phyloP scores from a whole-genome alignment of 805 yeast species.

The Ogataea sp. region DNA sequence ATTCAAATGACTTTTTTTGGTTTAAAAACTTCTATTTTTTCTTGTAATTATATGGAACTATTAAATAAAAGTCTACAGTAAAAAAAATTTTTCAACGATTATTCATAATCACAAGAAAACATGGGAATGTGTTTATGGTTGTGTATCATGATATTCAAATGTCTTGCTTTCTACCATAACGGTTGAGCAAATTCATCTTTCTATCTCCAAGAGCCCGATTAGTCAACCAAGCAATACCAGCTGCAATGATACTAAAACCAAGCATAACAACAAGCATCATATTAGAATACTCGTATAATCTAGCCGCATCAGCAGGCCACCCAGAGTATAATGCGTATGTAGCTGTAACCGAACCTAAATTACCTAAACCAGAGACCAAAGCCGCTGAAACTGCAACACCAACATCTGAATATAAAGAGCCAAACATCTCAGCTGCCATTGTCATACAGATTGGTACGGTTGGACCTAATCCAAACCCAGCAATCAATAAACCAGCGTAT shows the following conservation, averaged over 20 bases:
- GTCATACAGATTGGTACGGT: constrained; percentile 88
- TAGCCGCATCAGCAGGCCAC: constrained; percentile 69
- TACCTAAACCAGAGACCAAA: constrained; percentile 78
- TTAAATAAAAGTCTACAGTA: background rate
- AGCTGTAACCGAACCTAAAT: constrained; percentile 77
- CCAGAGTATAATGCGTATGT: constrained; percentile 83
- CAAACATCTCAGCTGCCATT: constrained; percentile 70
- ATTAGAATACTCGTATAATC: constrained; percentile 61
- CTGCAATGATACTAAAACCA: constrained; percentile 61
- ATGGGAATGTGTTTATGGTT: too few species aligned
- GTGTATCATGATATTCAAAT: too few species aligned
- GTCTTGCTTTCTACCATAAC: background rate
- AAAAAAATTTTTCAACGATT: too few species aligned
- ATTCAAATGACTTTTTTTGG: background rate
- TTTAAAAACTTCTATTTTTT: background rate
- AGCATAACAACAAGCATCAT: constrained; percentile 78
- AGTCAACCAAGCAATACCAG: constrained; percentile 25
- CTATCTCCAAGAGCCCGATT: constrained; percentile 27
- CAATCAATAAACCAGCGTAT: constrained; percentile 73
- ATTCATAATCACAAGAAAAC: too few species aligned
- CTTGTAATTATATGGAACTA: background rate
- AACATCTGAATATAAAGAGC: constrained; percentile 65
- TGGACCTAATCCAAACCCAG: constrained; percentile 86
- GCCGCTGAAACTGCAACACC: constrained; percentile 83
- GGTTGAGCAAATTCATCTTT: background rate